phyloP scores from a whole-genome alignment of 768 basidiomycete genomes.

The Chlorophyllum brunneum region DNA sequence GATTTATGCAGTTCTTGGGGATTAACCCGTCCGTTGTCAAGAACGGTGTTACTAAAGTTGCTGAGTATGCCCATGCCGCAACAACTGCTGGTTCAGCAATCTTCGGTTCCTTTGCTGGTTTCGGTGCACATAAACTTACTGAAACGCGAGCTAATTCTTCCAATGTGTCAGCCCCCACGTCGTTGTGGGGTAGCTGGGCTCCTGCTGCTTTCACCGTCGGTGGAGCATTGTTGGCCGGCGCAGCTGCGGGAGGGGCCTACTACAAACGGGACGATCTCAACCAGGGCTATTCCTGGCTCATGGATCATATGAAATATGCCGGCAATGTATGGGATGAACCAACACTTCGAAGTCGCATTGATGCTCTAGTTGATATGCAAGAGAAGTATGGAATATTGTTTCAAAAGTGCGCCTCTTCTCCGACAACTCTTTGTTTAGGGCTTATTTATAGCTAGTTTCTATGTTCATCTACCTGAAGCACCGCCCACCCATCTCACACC shows the following conservation, averaged over 20 bases:
- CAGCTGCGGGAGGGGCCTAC: slow-evolving; percentile 82
- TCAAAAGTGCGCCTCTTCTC: slow-evolving; percentile 53
- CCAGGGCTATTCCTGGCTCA: slow-evolving; percentile 68
- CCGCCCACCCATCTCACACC: slow-evolving; percentile 50
- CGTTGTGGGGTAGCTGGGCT: slow-evolving; percentile 54
- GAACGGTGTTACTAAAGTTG: slow-evolving; percentile 71
- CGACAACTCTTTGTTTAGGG: neutral
- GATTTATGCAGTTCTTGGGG: slow-evolving; percentile 67
- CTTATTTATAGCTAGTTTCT: slow-evolving; percentile 51
- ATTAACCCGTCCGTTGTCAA: slow-evolving; percentile 85
- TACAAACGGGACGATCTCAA: slow-evolving; percentile 75
- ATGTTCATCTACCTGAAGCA: slow-evolving; percentile 69
- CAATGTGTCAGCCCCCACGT: slow-evolving; percentile 15
- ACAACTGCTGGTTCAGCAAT: slow-evolving; percentile 59
- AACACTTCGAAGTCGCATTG: slow-evolving; percentile 55
- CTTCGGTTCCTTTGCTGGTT: slow-evolving; percentile 51
- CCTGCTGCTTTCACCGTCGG: slow-evolving; percentile 70
- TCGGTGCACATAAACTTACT: slow-evolving; percentile 41
- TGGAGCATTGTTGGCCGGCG: slow-evolving; percentile 73
- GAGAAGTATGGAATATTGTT: slow-evolving; percentile 63
- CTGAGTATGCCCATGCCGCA: slow-evolving; percentile 65
- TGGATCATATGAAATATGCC: slow-evolving; percentile 89
- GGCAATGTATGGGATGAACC: slow-evolving; percentile 81
- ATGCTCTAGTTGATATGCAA: slow-evolving; percentile 57
- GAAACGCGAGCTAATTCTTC: slow-evolving; percentile 23